Evolutionary conservation across 176 grass and related monocot genomes (phyloP), one percentile per base, ranked within the genome.

Genomic region (Raddia distichophylla): DNA sequence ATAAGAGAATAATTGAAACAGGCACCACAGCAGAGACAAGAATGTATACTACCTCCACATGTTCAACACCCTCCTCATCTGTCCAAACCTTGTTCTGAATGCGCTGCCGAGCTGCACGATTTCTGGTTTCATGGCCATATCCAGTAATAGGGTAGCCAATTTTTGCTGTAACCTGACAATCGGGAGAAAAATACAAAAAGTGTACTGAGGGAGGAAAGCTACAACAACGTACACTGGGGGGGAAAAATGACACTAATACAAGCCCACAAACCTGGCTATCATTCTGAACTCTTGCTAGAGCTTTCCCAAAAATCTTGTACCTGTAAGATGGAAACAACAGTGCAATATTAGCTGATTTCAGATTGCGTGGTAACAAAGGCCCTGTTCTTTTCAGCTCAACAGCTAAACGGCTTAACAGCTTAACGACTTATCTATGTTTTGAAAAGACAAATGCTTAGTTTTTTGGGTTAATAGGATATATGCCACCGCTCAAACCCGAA

Each of bases 291-390:
- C 92, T 94, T 78, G 87, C 57, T 71, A 98, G 90, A 75, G 92
- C 90, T 88, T 94, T 98, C 51, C 92, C 95, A 68, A 93, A 98
- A 81, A 98, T 93, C 77, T 94, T 94, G 86, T 94, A 98, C 82
- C 92, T 99, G 66, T 51, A 77, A 69, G 47, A 83, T 46, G 53
- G 45, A 79, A 77, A 81, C 10, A 76, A 49, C 22, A 64, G 52
- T 46, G 72, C 44, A 77, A 22, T n/a, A 45, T 87, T 48, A 84
- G 40, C 11, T 34, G 64, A 74, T 15, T 86, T 32, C 16, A 60
- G 34, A 67, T 59, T 74, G 62, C 56, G 65, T n/a, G 51, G 61
- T 61, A 35, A 68, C 27, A 27, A 27, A 27, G 27, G 27, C 27
- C 27, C 27, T 27, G 27, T 27, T 27, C 27, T 27, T 27, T 27